These are phyloP conservation scores for Scutellaria galericulata DNA, from an alignment of 257 asterid genomes.

Conservation along the genomic window DNA sequence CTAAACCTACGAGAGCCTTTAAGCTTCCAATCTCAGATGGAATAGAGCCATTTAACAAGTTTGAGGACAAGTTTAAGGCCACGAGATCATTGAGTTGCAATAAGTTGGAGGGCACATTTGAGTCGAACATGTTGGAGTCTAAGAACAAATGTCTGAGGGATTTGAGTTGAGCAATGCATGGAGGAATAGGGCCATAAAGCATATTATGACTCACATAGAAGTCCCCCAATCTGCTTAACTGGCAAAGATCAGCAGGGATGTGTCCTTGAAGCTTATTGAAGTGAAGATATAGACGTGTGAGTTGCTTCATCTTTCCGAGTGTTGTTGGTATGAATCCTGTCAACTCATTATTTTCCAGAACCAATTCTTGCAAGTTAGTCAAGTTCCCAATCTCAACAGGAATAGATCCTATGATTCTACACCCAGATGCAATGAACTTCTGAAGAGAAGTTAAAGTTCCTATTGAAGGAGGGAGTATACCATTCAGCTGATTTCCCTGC, in stretches of 20 bases:
- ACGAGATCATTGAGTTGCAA: constrained; percentile 25
- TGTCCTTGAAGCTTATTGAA: constrained; percentile 36
- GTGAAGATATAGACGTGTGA: constrained; percentile 18
- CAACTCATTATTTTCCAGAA: constrained; percentile 23
- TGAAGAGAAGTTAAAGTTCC: constrained; percentile 56
- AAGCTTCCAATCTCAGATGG: background rate
- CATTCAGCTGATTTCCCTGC: constrained; percentile 49
- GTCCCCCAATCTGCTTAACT: constrained; percentile 25
- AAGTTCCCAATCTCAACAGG: constrained; percentile 43
- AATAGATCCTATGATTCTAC: constrained; percentile 38
- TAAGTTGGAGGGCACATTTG: constrained; percentile 35
- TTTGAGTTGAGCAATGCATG: constrained; percentile 38
- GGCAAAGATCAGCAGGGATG: constrained; percentile 40
- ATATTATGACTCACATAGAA: constrained; percentile 32
- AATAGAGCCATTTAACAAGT: background rate
- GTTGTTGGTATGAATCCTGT: constrained; percentile 38
- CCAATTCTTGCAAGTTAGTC: constrained; percentile 16
- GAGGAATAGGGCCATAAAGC: constrained; percentile 40
- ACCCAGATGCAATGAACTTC: constrained; percentile 36
- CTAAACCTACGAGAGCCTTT: background rate
- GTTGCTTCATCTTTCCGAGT: constrained; percentile 25
- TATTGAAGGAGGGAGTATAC: constrained; percentile 49
- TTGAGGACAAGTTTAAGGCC: background rate
- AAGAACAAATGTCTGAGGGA: background rate
- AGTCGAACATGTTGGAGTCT: constrained; percentile 34